These are phyloP conservation scores for Aspergillus saccharolyticus DNA, from an alignment of 495 filamentous ascomycete genomes.

Conservation along the genomic window DNA sequence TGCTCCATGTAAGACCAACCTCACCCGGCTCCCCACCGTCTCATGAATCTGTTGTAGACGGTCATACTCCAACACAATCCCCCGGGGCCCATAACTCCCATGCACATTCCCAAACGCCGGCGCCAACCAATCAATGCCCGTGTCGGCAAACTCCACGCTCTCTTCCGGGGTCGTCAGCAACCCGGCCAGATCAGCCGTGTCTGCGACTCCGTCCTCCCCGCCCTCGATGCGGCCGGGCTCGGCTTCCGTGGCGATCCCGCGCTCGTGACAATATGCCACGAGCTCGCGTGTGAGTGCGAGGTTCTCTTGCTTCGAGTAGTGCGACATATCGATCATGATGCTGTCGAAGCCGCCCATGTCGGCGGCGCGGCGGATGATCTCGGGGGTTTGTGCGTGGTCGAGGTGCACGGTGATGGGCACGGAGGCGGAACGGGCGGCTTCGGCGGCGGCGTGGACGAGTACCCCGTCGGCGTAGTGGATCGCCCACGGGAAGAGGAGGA, in stretches of 20 bases:
- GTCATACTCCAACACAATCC: slow-evolving; percentile 69
- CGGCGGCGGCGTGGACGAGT: slow-evolving; percentile 59
- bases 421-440: slow-evolving; percentile 56
- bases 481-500: slow-evolving; percentile 86
- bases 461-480: slow-evolving; percentile 61
- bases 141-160: slow-evolving; percentile 68
- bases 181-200: slow-evolving; percentile 69
- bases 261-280: slow-evolving; percentile 63
- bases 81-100: slow-evolving; percentile 72
- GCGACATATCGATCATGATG: slow-evolving; percentile 81
- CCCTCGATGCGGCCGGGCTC: slow-evolving; percentile 81
- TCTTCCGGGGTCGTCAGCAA: slow-evolving; percentile 75
- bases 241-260: slow-evolving; percentile 73
- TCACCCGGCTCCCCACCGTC: slow-evolving; percentile 55
- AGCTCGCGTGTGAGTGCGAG: slow-evolving; percentile 66
- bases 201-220: slow-evolving; percentile 76
- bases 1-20: slow-evolving; percentile 72
- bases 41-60: slow-evolving; percentile 59
- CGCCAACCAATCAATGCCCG: slow-evolving; percentile 78
- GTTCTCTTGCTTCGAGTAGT: slow-evolving; percentile 81
- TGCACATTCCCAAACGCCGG: slow-evolving; percentile 86
- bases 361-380: slow-evolving; percentile 61
- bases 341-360: slow-evolving; percentile 66
- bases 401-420: slow-evolving; percentile 72
- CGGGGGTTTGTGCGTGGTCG: slow-evolving; percentile 71